Percentiles rank a stretch among this genome's conserved stretches.
Conservation (phyloP, 176 grass and related monocot genomes). For the Puccinellia tenuiflora region DNA sequence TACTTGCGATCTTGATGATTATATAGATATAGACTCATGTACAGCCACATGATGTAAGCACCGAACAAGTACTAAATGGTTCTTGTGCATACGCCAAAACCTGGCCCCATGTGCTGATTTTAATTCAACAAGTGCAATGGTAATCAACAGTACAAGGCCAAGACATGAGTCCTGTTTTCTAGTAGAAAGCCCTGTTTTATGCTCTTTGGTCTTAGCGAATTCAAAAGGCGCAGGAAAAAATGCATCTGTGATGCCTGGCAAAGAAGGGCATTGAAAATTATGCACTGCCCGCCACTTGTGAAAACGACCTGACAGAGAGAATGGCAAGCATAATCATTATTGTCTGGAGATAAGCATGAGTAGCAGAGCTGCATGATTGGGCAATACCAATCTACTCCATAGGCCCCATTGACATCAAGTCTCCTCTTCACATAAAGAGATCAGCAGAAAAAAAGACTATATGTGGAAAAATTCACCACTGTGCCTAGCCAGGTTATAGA, state of each 20-base stretch:
- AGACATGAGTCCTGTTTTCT: conserved; percentile 1
- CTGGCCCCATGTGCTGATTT: not conserved
- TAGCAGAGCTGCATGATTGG: conserved; percentile 42
- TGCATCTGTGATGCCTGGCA: not conserved
- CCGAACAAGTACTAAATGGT: not conserved
- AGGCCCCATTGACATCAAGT: conserved; percentile 24
- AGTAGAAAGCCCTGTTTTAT: conserved; percentile 15
- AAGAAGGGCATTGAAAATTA: conserved; percentile 42
- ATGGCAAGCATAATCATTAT: conserved; percentile 29
- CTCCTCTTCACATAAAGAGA: conserved; percentile 3
- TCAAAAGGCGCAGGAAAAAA: conserved; percentile 36
- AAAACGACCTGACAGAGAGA: conserved; percentile 27
- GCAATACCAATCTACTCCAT: conserved; percentile 16
- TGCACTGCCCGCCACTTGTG: not conserved
- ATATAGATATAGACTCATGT: not conserved
- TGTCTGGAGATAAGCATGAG: conserved; percentile 31
- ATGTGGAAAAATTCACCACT: conserved; percentile 7
- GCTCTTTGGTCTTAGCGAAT: conserved; percentile 21
- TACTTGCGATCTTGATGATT: not conserved
- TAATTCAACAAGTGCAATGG: not conserved
- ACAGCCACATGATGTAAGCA: not conserved
- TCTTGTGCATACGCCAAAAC: not conserved
- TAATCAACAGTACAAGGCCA: not conserved
- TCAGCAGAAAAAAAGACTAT: conserved; percentile 15
- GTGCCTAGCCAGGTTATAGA: not conserved